phyloP scores from a whole-genome alignment of 2,329 filamentous ascomycete species.

The Colletotrichum spaethianum region DNA sequence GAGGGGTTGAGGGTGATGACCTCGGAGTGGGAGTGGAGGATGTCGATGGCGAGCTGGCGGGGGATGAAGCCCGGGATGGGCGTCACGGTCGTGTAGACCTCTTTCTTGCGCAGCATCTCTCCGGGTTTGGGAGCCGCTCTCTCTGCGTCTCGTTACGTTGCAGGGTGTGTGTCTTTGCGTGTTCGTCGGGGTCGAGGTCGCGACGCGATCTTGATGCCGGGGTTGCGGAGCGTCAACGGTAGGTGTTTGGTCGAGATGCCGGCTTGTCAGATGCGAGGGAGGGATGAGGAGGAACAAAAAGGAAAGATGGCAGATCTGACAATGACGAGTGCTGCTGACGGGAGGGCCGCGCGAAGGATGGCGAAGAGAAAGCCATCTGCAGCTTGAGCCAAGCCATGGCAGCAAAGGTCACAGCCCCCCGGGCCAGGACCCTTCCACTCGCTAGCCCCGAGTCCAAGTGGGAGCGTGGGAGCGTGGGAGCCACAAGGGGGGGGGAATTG shows the following conservation, averaged over 20 bases:
- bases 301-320: not conserved
- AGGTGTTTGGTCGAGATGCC: not conserved
- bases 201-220: not conserved
- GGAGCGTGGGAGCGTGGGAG: no score
- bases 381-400: constrained; percentile 1
- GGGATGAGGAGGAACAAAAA: not conserved
- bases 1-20: constrained; percentile 79
- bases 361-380: not conserved
- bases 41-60: constrained; percentile 79
- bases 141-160: not conserved
- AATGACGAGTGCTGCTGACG: constrained; percentile 25
- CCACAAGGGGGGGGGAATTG: not conserved
- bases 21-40: constrained; percentile 79
- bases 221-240: constrained; percentile 16
- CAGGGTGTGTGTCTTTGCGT: not conserved
- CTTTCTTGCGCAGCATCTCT: constrained; percentile 73
- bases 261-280: not conserved
- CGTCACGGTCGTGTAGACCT: constrained; percentile 77
- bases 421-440: constrained; percentile 22
- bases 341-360: constrained; percentile 16
- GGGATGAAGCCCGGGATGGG: constrained; percentile 79
- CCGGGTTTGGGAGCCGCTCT: constrained; percentile 3
- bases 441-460: constrained; percentile 3
- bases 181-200: not conserved
- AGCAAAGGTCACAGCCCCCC: constrained; percentile 29